Evolutionary conservation across 208 protist species (phyloP).

Genomic region (Phytomonas sp.): DNA sequence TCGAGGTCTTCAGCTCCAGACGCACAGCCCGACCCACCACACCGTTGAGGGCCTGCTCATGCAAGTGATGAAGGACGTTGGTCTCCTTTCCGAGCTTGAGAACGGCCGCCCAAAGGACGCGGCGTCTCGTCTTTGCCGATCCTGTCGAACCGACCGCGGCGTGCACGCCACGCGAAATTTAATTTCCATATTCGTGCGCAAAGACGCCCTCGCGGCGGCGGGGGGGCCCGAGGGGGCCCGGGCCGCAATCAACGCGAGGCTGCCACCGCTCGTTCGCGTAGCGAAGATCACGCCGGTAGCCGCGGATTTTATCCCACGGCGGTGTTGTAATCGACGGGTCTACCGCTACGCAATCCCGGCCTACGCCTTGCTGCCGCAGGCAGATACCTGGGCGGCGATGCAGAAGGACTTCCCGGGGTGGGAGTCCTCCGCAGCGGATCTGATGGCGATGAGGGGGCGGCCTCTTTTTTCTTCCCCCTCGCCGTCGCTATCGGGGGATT

Average conservation of each 20-base stretch:
- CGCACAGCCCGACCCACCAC: conserved; percentile 61
- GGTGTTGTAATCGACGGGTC: conserved; percentile 65
- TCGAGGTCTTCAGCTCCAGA: conserved; percentile 76
- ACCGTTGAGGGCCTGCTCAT: conserved; percentile 78
- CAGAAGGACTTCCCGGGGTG: conserved; percentile 26
- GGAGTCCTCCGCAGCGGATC: conserved; percentile 8
- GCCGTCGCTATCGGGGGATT: too few species aligned
- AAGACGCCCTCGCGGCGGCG: conserved; percentile 18
- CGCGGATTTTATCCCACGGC: conserved; percentile 65
- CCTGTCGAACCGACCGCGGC: conserved; percentile 78
- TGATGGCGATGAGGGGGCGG: too few species aligned
- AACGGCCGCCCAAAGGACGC: conserved; percentile 1
- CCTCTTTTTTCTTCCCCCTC: too few species aligned
- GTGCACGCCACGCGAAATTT: conserved; percentile 81
- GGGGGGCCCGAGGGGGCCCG: conserved; percentile 23
- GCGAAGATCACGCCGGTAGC: conserved; percentile 39
- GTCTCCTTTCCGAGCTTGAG: conserved; percentile 33
- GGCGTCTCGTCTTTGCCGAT: conserved; percentile 49
- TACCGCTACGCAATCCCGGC: conserved; percentile 77
- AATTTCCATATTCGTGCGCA: conserved; percentile 53
- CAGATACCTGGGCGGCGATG: conserved; percentile 44
- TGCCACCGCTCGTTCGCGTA: conserved; percentile 42
- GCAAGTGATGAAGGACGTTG: conserved; percentile 56
- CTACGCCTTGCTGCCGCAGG: conserved; percentile 62
- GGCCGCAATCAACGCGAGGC: conserved; percentile 24